Evolutionary conservation across 2,329 filamentous ascomycete genomes (phyloP), one percentile per base, ranked within the genome.

Genomic region (Shiraia sp.): DNA sequence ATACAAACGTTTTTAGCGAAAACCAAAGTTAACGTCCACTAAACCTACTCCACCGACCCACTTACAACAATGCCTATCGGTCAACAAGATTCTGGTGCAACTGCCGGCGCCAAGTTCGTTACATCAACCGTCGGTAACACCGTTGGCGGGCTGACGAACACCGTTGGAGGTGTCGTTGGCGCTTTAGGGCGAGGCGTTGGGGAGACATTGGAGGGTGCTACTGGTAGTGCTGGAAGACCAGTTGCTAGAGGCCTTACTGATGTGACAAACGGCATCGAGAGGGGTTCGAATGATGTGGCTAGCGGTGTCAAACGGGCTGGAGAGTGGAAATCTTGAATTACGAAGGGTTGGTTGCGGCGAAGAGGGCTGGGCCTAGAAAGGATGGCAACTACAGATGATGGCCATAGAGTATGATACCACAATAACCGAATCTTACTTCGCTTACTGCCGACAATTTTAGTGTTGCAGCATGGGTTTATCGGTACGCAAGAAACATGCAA

Each of bases 121-220:
- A 80, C 77, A 4, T 78, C 75, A 1, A 79, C 78, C 1, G 62
- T 80, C 17, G 79, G 79, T 35, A 81, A 81, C 58, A 75, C 75
- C 1, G 73, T 67, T 28, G 78, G 77, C n/a, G 79, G 79, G 25
- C 63, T 80, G 13, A 72, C 75, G 6, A 75, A 76, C 45, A 80
- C 77, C 2, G 69, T 76, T 2, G 78, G 79, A 10, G 76, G 77
- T 22, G 71, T 81, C 2, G 74, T 79, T 10, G 79, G 74, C 31
- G 69, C 72, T 10, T 57, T 72, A 10, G 73, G 73, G 28, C 60
- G 70, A 24, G 73, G 73, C 13, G 51, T 75, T 16, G 74, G 73
- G 26, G 71, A 75, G 50, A 75, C 72, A 10, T 55, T 75, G 32
- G 73, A 75, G 50, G 70, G 65, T 29, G 73, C 72, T 6, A 76